Percentiles rank a stretch among this genome's conserved stretches.
These are phyloP conservation scores for Graphilbum fragrans DNA, from an alignment of 2,329 filamentous ascomycete genomes.

Conservation along the genomic window DNA sequence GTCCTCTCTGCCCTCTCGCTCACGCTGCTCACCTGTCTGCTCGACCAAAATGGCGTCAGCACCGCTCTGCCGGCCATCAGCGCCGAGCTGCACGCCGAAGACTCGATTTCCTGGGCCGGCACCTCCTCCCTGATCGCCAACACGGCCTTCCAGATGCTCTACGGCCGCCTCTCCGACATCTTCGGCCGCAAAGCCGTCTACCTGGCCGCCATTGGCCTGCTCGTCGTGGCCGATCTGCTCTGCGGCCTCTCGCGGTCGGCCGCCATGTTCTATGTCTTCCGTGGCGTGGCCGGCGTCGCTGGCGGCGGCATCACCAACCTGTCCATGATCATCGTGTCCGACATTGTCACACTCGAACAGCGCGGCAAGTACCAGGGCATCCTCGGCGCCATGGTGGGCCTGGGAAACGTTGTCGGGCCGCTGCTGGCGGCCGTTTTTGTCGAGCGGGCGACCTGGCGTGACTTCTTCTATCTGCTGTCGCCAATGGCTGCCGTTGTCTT, in stretches of 20 bases:
- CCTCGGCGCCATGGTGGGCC: slow-evolving; percentile 23
- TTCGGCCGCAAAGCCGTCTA: slow-evolving; percentile 48
- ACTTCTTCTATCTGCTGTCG: slow-evolving; percentile 31
- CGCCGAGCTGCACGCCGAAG: slow-evolving; percentile 27
- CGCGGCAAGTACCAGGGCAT: slow-evolving; percentile 41
- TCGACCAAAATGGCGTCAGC: slow-evolving; percentile 45
- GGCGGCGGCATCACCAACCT: slow-evolving; percentile 47
- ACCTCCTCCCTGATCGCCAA: slow-evolving; percentile 40
- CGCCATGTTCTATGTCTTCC: slow-evolving; percentile 48
- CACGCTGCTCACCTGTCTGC: slow-evolving; percentile 40
- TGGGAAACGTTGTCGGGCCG: slow-evolving; percentile 27
- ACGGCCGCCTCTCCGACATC: slow-evolving; percentile 48
- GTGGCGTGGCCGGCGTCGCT: slow-evolving; percentile 47
- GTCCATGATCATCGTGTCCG: slow-evolving; percentile 48
- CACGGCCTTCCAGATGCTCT: slow-evolving; percentile 52
- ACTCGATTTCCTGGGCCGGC: slow-evolving; percentile 43
- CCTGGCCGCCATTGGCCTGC: slow-evolving; percentile 35
- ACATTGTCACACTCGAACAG: slow-evolving; percentile 44
- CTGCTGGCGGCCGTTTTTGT: slow-evolving; percentile 27
- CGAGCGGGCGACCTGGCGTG: slow-evolving; percentile 24
- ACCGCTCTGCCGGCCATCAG: slow-evolving; percentile 38
- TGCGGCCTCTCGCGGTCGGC: slow-evolving; percentile 43
- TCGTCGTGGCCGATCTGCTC: slow-evolving; percentile 43
- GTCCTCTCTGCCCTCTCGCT: slow-evolving; percentile 40
- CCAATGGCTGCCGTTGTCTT: too few species aligned